phyloP scores from a whole-genome alignment of 345 rosid species.

The Hibiscus tridactylites region DNA sequence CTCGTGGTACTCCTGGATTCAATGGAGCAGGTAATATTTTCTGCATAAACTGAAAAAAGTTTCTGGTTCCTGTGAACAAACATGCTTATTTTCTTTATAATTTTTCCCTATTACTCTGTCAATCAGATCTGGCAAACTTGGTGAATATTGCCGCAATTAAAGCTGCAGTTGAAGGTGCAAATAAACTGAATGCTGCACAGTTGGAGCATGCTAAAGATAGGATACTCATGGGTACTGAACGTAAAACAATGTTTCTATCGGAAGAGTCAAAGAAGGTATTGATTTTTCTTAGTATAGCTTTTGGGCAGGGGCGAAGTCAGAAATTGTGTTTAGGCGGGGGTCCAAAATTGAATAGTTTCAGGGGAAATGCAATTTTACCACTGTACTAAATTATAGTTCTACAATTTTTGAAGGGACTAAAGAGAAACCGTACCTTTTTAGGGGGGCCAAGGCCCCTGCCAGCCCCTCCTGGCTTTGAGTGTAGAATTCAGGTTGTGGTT shows the following conservation, averaged over 20 bases:
- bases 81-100: conserved; percentile 5
- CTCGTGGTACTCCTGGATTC: conserved; percentile 97
- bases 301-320: too few species aligned
- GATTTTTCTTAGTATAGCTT: background rate
- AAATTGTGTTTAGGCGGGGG: too few species aligned
- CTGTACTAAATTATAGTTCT: too few species aligned
- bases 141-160: conserved; percentile 42
- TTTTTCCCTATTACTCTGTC: conserved; percentile 10
- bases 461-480: background rate
- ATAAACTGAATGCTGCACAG: conserved; percentile 58
- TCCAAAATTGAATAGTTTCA: too few species aligned
- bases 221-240: conserved; percentile 93
- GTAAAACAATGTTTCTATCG: conserved; percentile 88
- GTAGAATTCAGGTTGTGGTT: background rate
- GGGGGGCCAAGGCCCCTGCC: too few species aligned
- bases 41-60: background rate
- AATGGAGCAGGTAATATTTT: conserved; percentile 58
- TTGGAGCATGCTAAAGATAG: conserved; percentile 94
- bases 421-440: too few species aligned
- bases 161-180: conserved; percentile 97
- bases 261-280: conserved; percentile 96
- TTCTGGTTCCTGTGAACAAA: background rate
- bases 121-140: conserved; percentile 87
- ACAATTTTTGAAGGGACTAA: too few species aligned
- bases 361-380: too few species aligned